These are phyloP conservation scores for Allium cepa DNA, from an alignment of 106 monocot species.

Conservation along the genomic window DNA sequence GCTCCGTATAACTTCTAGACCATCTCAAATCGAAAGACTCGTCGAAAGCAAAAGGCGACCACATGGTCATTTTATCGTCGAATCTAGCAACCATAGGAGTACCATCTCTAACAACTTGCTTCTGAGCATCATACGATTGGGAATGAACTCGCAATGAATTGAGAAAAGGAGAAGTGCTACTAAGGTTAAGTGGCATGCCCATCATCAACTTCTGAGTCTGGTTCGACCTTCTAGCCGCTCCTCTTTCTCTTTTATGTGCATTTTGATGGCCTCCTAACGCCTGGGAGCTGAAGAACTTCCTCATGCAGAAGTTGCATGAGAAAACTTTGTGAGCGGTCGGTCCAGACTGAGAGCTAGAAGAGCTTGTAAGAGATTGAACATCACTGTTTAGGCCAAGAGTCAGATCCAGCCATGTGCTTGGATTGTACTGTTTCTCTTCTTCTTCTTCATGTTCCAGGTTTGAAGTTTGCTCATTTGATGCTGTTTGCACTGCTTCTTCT, in stretches of 20 bases:
- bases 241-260: conserved; percentile 55
- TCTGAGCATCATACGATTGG: conserved; percentile 20
- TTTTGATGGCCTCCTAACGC: conserved; percentile 65
- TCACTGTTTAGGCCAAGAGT: conserved; percentile 13
- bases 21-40: conserved; percentile 15
- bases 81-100: conserved; percentile 10
- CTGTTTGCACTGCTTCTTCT: conserved; percentile 4
- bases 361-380: background rate
- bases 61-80: background rate
- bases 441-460: conserved; percentile 1
- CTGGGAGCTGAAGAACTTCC: conserved; percentile 65
- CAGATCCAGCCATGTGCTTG: conserved; percentile 15
- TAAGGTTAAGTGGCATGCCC: background rate
- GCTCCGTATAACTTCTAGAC: conserved; percentile 16
- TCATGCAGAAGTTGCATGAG: conserved; percentile 63
- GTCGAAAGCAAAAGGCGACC: conserved; percentile 7
- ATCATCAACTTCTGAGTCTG: conserved; percentile 7
- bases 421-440: background rate
- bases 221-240: conserved; percentile 23
- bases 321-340: conserved; percentile 31
- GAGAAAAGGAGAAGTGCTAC: background rate
- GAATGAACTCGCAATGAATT: conserved; percentile 20
- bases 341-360: background rate
- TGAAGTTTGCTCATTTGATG: background rate
- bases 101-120: background rate